Evolutionary conservation across 805 yeast species (phyloP), one percentile per base, ranked within the genome.

Genomic region (Hanseniaspora clermontiae): DNA sequence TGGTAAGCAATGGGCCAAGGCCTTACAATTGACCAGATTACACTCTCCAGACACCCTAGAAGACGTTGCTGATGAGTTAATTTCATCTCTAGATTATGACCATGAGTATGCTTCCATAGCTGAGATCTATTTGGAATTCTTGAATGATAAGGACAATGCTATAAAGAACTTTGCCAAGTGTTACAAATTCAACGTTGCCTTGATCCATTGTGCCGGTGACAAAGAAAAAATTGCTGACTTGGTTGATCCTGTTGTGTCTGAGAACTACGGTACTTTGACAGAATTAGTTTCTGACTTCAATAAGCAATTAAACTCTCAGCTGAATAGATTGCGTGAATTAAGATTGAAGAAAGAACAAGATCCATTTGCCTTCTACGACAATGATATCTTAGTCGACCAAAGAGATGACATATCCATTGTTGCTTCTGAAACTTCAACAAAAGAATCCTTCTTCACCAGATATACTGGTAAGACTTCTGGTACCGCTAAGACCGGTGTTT

Each of bases 391-490:
- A 20, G 59, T 60, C 9, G 95, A 87, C 64, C 80, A 87, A 14
- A 90, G 96, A 1, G 99, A 93, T 68, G 87, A 90, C 66, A 93
- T 93, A 10, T 90, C 97, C 0, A 78, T 93, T 60, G 97, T 97
- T 0, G 93, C 95, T 0, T 85, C 96, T 0, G 97, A 89, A 67
- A 82, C 95, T 0, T 87, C 97, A 0, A 87, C 95, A 0, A 84
- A 87, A 32, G 95, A 91, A 40, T 89, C 97, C 0, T 87, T 90
- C 68, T 87, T 88, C 72, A 93, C 99, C 0, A 78, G 95, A 66
- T 93, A 93, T 68, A 93, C 98, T 0, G 98, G 97, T 60, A 90
- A 91, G 70, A 90, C 97, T 1, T 76, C 84, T 0, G 96, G 96
- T 27, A 93, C 98, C 2, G 97, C 97, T 4, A 85, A 86, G 66